Base-by-base conservation (phyloP, 129 eudicot genomes). In the Rutidosis leptorrhynchoides region DNA sequence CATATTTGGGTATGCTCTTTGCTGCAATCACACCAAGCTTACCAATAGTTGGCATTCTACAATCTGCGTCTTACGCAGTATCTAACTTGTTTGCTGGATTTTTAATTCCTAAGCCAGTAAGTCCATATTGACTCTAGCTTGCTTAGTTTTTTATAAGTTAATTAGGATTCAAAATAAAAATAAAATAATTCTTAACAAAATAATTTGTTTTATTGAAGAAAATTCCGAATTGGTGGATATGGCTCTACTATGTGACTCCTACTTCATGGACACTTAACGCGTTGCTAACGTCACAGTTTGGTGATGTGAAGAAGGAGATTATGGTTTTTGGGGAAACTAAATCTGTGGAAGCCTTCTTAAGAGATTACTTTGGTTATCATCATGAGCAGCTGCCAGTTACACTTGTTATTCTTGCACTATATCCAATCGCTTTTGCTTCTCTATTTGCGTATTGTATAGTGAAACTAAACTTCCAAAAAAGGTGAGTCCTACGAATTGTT, bases 171-270 rank as follows among this genome's bases (percentile, higher is more conserved):
- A 6, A 25, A 37, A 33, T 32, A 68, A 15, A 14, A 45, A 3
- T 45, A 45, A 7, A n/a, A n/a, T n/a, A n/a, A 7, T 33, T 33
- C 40, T 11, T 33, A 7, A 7, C 25, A 37, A 25, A 10, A 49
- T 49, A 17, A 6, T 64, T 48, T 69, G 5, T 0, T 28, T 48
- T 32, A 6, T 58, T 70, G 64, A 84, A 83, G 87, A 74, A 79
- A 68, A 78, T 87, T 76, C 89, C 89, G 2, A 78, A 68, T 33
- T 87, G 89, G 89, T 87, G 95, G 95, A 7, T 78, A 4, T 83
- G 89, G 95, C 23, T 80, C 19, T 86, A 83, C 62, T 86, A 81
- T 43, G 7, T 81, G 7, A 45, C 57, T 17, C 95, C 89, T 6
- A 81, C 89, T 1, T 83, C 89, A 5, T 87, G 95, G 95, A 63